phyloP scores from a whole-genome alignment of 345 rosid genomes.

The Trapa incisa region DNA sequence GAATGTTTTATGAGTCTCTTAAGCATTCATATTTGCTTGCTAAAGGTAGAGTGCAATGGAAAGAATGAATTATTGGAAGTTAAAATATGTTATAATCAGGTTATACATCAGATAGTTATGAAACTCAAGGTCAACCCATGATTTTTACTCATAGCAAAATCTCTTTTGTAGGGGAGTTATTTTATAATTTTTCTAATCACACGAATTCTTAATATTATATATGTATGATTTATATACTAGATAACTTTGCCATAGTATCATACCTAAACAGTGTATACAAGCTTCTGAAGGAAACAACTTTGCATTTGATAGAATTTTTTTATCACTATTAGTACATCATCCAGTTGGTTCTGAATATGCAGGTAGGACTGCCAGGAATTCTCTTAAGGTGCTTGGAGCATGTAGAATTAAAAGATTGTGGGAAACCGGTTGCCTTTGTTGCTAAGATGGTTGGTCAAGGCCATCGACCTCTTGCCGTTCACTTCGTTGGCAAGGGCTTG shows the following conservation, averaged over 20 bases:
- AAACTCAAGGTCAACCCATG: background rate
- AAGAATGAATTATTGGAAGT: too few species aligned
- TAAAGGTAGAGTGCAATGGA: too few species aligned
- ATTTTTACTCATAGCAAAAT: background rate
- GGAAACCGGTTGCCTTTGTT: conserved; percentile 75
- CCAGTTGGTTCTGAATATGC: conserved; percentile 20
- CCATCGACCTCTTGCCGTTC: conserved; percentile 66
- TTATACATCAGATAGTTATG: too few species aligned
- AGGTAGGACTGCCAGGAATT: conserved; percentile 67
- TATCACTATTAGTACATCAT: background rate
- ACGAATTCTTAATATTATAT: background rate
- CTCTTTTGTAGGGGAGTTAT: background rate
- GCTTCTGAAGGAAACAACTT: background rate
- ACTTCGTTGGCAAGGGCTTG: conserved; percentile 75
- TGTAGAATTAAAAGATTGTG: conserved; percentile 65
- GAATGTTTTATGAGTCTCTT: too few species aligned
- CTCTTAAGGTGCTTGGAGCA: conserved; percentile 72
- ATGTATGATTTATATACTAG: background rate
- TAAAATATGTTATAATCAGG: too few species aligned
- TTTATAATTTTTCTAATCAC: background rate
- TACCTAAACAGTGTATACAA: background rate
- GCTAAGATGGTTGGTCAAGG: conserved; percentile 80
- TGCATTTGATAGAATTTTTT: background rate
- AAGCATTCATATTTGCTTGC: background rate
- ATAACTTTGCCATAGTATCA: too few species aligned